Evolutionary conservation across 208 protist genomes (phyloP).

Genomic region (Acanthamoeba royreba): DNA sequence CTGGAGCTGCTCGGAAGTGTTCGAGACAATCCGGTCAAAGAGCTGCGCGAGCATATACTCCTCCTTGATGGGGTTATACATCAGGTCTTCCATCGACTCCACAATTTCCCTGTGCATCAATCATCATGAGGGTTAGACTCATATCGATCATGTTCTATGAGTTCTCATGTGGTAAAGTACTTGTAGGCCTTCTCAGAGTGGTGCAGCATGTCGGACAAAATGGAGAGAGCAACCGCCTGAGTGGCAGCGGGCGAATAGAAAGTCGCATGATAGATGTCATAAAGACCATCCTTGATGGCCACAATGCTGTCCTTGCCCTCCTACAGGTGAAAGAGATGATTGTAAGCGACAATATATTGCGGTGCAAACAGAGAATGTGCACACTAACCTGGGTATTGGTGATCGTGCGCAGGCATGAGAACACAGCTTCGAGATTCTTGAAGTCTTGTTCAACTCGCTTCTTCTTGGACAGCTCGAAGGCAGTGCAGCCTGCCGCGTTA

Average conservation of each 20-base stretch:
- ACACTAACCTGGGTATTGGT: not conserved
- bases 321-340: not conserved
- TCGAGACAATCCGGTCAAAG: not conserved
- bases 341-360: not conserved
- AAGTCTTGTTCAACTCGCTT: not conserved
- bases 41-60: not conserved
- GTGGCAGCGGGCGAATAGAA: not conserved
- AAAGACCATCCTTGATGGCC: not conserved
- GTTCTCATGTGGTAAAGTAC: no score
- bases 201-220: not conserved
- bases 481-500: not conserved
- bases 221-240: not conserved
- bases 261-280: not conserved
- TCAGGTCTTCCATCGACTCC: not conserved
- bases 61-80: slow-evolving; percentile 35
- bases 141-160: no score
- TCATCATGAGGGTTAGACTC: no score
- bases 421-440: not conserved
- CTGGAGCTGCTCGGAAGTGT: not conserved
- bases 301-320: not conserved
- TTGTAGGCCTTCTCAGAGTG: slow-evolving; percentile 1
- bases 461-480: slow-evolving; percentile 8
- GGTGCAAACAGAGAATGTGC: not conserved
- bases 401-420: not conserved
- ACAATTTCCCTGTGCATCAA: not conserved